These are phyloP conservation scores for Oryza nivara DNA, from an alignment of 176 grass and related monocot genomes.

Conservation along the genomic window DNA sequence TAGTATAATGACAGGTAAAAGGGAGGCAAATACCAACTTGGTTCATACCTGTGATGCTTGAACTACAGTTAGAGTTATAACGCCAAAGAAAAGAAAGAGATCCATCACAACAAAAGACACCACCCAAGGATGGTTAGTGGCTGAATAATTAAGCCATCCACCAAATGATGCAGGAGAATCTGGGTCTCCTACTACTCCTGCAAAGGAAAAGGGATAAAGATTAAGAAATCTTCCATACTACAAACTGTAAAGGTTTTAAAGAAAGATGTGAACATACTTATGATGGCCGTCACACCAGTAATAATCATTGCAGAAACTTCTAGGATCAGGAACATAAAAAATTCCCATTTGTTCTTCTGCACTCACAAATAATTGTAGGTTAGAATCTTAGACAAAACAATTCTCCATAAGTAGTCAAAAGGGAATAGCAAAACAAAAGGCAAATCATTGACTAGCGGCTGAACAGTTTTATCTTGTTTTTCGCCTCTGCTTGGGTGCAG, in stretches of 20 bases:
- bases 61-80: constrained; percentile 75
- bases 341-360: constrained; percentile 98
- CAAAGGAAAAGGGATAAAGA: constrained; percentile 25
- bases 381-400: constrained; percentile 34
- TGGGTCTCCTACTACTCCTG: constrained; percentile 79
- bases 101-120: constrained; percentile 87
- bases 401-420: constrained; percentile 26
- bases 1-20: constrained; percentile 5
- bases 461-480: constrained; percentile 27
- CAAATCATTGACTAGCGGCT: constrained; percentile 17
- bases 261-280: constrained; percentile 64
- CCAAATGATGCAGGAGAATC: constrained; percentile 73
- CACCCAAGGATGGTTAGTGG: constrained; percentile 78
- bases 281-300: constrained; percentile 74
- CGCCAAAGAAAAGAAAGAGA: constrained; percentile 82
- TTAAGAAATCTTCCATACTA: constrained; percentile 10
- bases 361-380: constrained; percentile 45
- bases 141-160: constrained; percentile 84
- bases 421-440: background rate
- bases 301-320: constrained; percentile 98
- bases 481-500: constrained; percentile 12
- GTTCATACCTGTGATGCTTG: constrained; percentile 91
- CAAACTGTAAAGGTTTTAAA: constrained; percentile 14
- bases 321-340: constrained; percentile 90
- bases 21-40: background rate